Evolutionary conservation across 257 asterid species (phyloP), one percentile per base, ranked within the genome.

Genomic region (Ophiorrhiza pumila): DNA sequence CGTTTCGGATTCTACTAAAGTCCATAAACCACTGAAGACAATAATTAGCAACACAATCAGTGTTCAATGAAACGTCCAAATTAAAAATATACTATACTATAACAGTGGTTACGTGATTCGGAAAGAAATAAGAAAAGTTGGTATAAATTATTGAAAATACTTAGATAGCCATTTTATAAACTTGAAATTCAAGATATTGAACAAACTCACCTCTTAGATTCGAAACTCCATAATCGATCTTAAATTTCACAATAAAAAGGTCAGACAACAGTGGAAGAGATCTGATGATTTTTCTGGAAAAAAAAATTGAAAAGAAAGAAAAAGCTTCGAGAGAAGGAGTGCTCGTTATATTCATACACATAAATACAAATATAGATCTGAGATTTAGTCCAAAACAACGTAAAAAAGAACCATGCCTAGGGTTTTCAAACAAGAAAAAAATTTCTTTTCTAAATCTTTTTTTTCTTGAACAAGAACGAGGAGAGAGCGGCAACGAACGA

Each of bases 401-500:
- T 41, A 65, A 67, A 43, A 53, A 68, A 65, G 32, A 62, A 64
- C 31, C 52, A 45, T 25, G 68, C 70, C 60, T 84, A 82, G 93
- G 90, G 95, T 81, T 86, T 78, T 87, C 59, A 47, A 58, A 37
- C 1, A n/a, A n/a, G n/a, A n/a, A n/a, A n/a, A n/a, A n/a, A n/a
- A 43, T 58, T 67, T 52, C 14, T 9, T 65, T 76, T 71, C 29
- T 35, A 4, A 12, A 49, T 31, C n/a, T 52, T 7, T 20, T 53
- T 7, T 13, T 42, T 9, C 4, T 39, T 20, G 57, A 71, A 57
- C 65, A 63, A 37, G 58, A 75, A 77, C 84, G 82, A 72, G 80
- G 59, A 79, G 59, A 79, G 78, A 80, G 88, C 88, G 89, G 88
- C 83, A 84, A 85, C 89, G 60, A 63, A 81, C 71, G 80, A 77